Base-by-base conservation (phyloP, 257 asterid genomes). In the Rehmannia glutinosa region DNA sequence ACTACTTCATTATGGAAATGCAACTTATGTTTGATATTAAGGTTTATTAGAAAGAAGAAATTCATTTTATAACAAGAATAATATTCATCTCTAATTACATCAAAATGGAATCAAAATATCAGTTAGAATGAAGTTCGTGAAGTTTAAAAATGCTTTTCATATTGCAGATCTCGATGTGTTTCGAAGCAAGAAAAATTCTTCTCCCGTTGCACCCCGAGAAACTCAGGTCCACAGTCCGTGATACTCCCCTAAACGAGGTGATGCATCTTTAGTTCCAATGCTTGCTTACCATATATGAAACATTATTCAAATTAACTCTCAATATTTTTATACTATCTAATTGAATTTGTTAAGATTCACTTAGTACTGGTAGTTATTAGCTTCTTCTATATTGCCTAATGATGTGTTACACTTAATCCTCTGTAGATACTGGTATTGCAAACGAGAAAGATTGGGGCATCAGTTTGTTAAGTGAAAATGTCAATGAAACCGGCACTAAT, bases 381-480 rank as follows among this genome's bases (percentile, higher is more conserved):
- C 33, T 30, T 58, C 33, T 35, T 39, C 24, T 32, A 1, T 59
- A 21, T 43, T 33, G 35, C 15, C 19, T 77, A 73, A 55, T 36
- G 12, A 69, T 41, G 0, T 55, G 27, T 32, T 33, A 11, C 0
- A 49, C 35, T 68, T 8, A 46, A 9, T 72, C 65, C 36, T 57
- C 19, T 68, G 41, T 80, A 94, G 99, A 94, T 77, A 94, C 99
- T 1, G 98, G 99, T 56, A 94, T 94, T 66, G 99, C 97, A 64
- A 94, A 89, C 45, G 98, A 94, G 84, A 89, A 88, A 78, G 97
- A 94, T 57, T 94, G 98, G 99, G 99, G 97, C 19, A 94, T 94
- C 73, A 83, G 75, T 79, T 62, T 94, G 74, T 49, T 88, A 74
- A 81, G 77, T 75, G 99, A 89, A 49, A 74, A 57, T 76, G 85